Evolutionary conservation across 257 asterid species (phyloP).

Genomic region (Rhazya stricta): DNA sequence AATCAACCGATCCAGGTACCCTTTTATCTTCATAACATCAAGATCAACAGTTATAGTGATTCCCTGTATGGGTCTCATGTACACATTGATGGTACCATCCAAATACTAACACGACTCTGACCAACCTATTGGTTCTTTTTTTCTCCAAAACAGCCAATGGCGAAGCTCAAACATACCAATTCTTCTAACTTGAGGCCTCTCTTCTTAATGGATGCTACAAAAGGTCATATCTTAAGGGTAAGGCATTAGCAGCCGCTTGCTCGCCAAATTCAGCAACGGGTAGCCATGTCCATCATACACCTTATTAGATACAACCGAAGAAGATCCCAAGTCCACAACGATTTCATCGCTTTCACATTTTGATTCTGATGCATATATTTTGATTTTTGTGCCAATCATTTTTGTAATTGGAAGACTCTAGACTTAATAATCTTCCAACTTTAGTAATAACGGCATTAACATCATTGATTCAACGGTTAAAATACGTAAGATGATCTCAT

Average conservation of each 20-base stretch:
- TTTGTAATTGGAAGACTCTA: too few species aligned
- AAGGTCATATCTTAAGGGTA: conserved; percentile 40
- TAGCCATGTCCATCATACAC: conserved; percentile 53
- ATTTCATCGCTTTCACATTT: conserved; percentile 39
- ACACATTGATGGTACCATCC: conserved; percentile 57
- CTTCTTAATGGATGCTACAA: conserved; percentile 41
- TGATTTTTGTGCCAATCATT: too few species aligned
- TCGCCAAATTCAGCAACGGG: conserved; percentile 43
- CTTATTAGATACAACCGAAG: conserved; percentile 26
- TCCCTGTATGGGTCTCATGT: conserved; percentile 81
- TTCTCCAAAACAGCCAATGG: conserved; percentile 70
- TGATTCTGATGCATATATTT: too few species aligned
- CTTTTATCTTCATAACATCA: conserved; percentile 47
- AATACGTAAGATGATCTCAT: too few species aligned
- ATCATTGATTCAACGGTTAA: too few species aligned
- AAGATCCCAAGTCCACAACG: conserved; percentile 33
- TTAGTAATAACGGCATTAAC: too few species aligned
- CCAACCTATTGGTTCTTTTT: conserved; percentile 32
- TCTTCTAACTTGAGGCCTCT: conserved; percentile 54
- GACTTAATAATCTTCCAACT: too few species aligned
- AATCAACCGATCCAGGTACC: conserved; percentile 36
- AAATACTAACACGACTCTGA: conserved; percentile 52
- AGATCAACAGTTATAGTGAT: conserved; percentile 53
- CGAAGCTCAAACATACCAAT: conserved; percentile 39
- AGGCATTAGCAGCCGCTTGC: conserved; percentile 28